Percentiles rank a stretch among this genome's conserved stretches.
Conservation (phyloP, 495 filamentous ascomycete genomes). For the Parathielavia appendiculata region DNA sequence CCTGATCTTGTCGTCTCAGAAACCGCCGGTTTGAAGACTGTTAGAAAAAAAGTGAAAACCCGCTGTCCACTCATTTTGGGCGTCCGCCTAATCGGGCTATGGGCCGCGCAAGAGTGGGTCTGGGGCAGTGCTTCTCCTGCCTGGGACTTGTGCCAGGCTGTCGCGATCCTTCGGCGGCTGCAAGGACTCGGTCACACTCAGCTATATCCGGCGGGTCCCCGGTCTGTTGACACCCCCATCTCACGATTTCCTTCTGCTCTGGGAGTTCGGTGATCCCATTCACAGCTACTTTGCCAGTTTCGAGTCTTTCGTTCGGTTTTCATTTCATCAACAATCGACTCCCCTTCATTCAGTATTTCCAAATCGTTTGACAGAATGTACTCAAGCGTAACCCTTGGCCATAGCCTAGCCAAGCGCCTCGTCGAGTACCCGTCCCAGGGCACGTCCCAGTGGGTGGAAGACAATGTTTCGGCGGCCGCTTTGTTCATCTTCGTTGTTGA, state of each 20-base stretch:
- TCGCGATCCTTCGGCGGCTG: background rate
- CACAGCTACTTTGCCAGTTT: too few species aligned
- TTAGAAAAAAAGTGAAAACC: background rate
- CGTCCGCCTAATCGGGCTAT: background rate
- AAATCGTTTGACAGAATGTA: conserved; percentile 11
- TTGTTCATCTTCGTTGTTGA: conserved; percentile 23
- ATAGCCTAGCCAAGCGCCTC: conserved; percentile 14
- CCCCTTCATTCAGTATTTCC: too few species aligned
- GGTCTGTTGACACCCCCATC: too few species aligned
- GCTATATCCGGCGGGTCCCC: too few species aligned
- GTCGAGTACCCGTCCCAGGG: conserved; percentile 4
- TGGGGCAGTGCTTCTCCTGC: background rate
- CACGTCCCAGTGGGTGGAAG: background rate
- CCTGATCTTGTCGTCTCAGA: too few species aligned
- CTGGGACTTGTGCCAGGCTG: conserved; percentile 5
- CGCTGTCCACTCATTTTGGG: background rate
- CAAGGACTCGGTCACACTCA: background rate
- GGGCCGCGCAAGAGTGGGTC: background rate
- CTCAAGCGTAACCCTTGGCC: conserved; percentile 11
- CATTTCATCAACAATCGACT: too few species aligned
- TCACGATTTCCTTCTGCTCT: too few species aligned
- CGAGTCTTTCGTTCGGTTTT: too few species aligned
- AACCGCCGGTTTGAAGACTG: too few species aligned
- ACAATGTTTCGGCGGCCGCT: background rate
- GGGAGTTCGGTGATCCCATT: too few species aligned